Conservation (phyloP, 2,329 filamentous ascomycete genomes). For the Phialophora macrospora region DNA sequence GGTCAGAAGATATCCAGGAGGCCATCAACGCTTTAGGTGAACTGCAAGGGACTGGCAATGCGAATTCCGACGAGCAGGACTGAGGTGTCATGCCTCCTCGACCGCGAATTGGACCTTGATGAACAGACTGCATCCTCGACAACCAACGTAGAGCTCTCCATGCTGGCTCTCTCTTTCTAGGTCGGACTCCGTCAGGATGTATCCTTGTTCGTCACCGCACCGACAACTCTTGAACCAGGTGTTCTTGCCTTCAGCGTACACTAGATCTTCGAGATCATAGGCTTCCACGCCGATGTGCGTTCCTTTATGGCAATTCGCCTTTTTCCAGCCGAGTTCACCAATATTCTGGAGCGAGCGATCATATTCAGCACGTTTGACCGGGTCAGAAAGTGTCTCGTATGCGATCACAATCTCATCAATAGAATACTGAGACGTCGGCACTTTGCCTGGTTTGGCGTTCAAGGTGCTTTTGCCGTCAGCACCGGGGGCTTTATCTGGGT, state of each 20-base stretch:
- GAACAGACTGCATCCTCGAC: constrained; percentile 68
- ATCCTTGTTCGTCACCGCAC: constrained; percentile 63
- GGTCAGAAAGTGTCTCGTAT: constrained; percentile 59
- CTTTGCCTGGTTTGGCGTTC: neutral
- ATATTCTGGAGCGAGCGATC: constrained; percentile 44
- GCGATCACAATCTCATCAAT: constrained; percentile 66
- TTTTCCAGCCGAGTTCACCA: constrained; percentile 40
- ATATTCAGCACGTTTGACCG: constrained; percentile 53
- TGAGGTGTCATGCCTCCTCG: constrained; percentile 43
- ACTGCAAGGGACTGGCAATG: constrained; percentile 6
- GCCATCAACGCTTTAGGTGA: constrained; percentile 17
- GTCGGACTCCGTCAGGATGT: constrained; percentile 60
- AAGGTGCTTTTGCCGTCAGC: neutral
- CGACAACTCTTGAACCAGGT: constrained; percentile 61
- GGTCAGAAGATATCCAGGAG: constrained; percentile 28
- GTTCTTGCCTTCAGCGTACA: constrained; percentile 45
- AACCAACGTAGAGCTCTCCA: constrained; percentile 64
- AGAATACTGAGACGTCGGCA: constrained; percentile 19
- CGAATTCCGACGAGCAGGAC: neutral
- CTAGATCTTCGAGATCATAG: constrained; percentile 63
- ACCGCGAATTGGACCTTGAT: constrained; percentile 64
- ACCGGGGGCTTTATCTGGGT: constrained; percentile 60
- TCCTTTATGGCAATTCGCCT: constrained; percentile 39
- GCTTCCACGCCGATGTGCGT: constrained; percentile 60
- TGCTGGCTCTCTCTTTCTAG: constrained; percentile 56